Evolutionary conservation across 306 rosid species (phyloP).

Genomic region (Carpinus fangiana): DNA sequence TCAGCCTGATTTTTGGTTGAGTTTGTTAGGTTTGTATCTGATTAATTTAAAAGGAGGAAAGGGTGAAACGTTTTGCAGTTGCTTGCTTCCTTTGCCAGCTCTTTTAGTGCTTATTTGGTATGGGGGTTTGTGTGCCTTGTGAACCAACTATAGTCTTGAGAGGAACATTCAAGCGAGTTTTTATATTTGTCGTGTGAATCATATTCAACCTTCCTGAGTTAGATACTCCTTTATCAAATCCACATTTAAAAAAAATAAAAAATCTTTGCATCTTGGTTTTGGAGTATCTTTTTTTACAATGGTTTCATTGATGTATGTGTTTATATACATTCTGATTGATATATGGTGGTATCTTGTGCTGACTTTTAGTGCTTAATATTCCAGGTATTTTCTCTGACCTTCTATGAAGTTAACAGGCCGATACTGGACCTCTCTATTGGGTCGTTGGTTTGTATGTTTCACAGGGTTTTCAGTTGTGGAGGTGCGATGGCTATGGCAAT

Average conservation of each 20-base stretch:
- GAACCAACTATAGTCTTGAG: neutral
- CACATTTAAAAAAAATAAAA: too few relatives aligned
- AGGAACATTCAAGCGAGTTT: neutral
- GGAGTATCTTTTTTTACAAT: neutral
- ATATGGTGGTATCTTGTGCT: conserved; percentile 37
- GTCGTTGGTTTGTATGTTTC: conserved; percentile 86
- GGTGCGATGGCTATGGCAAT: conserved; percentile 41
- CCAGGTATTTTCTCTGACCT: conserved; percentile 99
- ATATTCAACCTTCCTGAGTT: neutral
- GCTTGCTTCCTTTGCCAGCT: neutral
- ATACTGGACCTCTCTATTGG: conserved; percentile 81
- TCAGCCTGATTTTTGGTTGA: neutral
- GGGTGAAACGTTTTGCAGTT: neutral
- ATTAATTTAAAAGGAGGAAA: neutral
- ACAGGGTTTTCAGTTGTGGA: conserved; percentile 60
- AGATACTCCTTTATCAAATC: neutral
- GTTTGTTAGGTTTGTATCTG: neutral
- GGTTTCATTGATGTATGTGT: conserved; percentile 12
- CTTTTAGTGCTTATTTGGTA: neutral
- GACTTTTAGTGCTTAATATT: conserved; percentile 73
- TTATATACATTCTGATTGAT: conserved; percentile 4
- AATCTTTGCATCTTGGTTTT: neutral
- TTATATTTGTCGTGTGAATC: neutral
- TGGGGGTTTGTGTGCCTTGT: neutral
- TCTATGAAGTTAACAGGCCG: conserved; percentile 85